Conservation (phyloP, 2,329 filamentous ascomycete species). For the Colletotrichum coccodes region DNA sequence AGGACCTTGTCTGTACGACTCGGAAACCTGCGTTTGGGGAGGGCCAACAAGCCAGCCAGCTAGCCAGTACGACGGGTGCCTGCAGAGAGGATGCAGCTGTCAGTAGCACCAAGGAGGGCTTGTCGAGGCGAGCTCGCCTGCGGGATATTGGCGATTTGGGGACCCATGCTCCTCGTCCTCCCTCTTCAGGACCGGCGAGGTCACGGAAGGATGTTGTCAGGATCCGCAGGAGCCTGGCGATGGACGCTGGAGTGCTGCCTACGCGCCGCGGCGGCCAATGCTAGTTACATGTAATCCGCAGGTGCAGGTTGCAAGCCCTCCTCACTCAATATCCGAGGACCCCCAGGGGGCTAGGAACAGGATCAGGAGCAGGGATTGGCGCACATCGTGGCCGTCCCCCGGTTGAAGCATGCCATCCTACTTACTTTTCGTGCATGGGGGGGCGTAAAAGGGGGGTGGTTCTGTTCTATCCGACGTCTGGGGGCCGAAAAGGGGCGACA, state of each 20-base stretch:
- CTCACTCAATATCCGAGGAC: not conserved
- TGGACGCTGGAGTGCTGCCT: not conserved
- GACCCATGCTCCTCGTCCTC: not conserved
- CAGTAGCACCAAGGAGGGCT: constrained; percentile 14
- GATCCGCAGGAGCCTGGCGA: not conserved
- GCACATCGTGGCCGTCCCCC: not conserved
- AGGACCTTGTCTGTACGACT: constrained; percentile 9
- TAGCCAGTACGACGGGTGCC: constrained; percentile 17
- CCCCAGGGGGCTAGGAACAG: not conserved
- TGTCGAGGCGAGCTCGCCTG: not conserved
- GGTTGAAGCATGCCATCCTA: not conserved
- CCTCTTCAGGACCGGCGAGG: not conserved
- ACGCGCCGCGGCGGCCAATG: not conserved
- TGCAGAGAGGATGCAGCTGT: constrained; percentile 21
- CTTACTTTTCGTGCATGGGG: not conserved
- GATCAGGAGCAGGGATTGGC: not conserved
- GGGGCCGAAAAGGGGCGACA: not conserved
- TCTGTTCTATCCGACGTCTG: not conserved
- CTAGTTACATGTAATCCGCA: not conserved
- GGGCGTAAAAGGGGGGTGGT: not conserved
- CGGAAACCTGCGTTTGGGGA: not conserved
- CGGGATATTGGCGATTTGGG: not conserved
- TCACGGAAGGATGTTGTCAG: not conserved
- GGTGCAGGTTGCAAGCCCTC: not conserved
- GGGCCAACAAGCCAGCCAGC: not conserved